Base-by-base conservation (phyloP, 495 filamentous ascomycete genomes). In the Penicillium simplicissimum region DNA sequence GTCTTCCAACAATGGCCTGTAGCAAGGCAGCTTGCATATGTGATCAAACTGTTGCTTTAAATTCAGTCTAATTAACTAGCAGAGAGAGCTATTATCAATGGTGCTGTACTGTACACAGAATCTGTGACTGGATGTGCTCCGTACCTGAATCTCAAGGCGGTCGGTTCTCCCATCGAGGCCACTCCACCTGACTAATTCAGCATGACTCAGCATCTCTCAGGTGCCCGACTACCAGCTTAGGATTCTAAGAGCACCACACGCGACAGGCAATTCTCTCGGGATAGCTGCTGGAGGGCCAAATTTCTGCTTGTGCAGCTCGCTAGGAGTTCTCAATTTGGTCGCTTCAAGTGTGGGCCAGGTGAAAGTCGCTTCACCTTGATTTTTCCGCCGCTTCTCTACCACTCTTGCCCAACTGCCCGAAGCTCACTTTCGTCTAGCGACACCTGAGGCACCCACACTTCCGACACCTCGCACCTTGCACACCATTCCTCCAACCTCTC, bases 381-480 rank as follows among this genome's bases (percentile, higher is more conserved):
- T 23, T 3, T 15, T 9, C 11, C 9, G 42, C 9, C 19, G 17
- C 33, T 10, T 55, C 52, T 25, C 33, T 28, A 17, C 48, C 51
- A 42, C 53, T 42, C 36, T 10, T 55, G 53, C 53, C 37, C 14
- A 33, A 62, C 53, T 60, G 61, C 65, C 65, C 51, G 49, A 66
- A 71, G 69, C 66, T 65, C 64, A 52, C 14, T 10, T 42, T 55
- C 36, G 53, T 60, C 57, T 25, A 61, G 45, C 14, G 55, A 57
- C 55, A 59, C 69, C 69, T 71, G 58, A 71, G 69, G 69, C 69
- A 61, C 19, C 40, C 43, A 67, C 53, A 54, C 58, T 71, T 63
- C 63, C 64, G 66, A 64, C 69, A 65, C 65, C 66, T 67, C 69
- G 63, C 68, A 71, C 67, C 62, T 69, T 59, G 60, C 66, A 63